phyloP scores from a whole-genome alignment of 805 yeast species.

The Pichia phayaonensis region DNA sequence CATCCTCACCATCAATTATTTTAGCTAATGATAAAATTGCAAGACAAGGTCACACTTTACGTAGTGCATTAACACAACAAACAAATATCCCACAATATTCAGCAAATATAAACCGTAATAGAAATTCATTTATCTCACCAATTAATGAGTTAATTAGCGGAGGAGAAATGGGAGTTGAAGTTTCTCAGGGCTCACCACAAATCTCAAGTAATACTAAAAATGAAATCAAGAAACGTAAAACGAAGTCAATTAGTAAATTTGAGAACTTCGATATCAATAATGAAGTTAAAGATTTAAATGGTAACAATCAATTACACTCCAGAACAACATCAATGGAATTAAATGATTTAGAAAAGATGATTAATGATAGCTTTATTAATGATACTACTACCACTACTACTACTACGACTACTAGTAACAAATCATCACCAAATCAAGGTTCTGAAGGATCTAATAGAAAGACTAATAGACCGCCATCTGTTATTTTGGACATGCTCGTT shows the following conservation, averaged over 20 bases:
- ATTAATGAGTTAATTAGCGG: constrained; percentile 18
- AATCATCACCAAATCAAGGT: neutral
- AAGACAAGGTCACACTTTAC: constrained; percentile 18
- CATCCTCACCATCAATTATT: neutral
- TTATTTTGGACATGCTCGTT: constrained; percentile 32
- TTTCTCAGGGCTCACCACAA: neutral
- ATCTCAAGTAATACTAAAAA: neutral
- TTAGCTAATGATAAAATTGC: constrained; percentile 2
- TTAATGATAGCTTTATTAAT: constrained; percentile 7
- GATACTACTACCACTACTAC: neutral
- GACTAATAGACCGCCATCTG: constrained; percentile 32
- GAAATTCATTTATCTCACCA: constrained; percentile 23
- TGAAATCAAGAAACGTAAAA: neutral
- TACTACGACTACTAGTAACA: neutral
- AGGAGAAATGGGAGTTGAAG: neutral
- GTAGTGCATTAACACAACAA: constrained; percentile 12
- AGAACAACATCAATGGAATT: constrained; percentile 9
- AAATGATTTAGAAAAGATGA: constrained; percentile 10
- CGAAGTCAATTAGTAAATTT: neutral
- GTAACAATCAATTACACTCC: neutral
- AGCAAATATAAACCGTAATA: constrained; percentile 11
- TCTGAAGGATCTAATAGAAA: neutral
- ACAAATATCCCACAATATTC: neutral
- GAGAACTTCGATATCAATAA: neutral
- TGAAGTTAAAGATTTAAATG: neutral